phyloP scores from a whole-genome alignment of 2,329 filamentous ascomycete species.

The Penicillium sp. region DNA sequence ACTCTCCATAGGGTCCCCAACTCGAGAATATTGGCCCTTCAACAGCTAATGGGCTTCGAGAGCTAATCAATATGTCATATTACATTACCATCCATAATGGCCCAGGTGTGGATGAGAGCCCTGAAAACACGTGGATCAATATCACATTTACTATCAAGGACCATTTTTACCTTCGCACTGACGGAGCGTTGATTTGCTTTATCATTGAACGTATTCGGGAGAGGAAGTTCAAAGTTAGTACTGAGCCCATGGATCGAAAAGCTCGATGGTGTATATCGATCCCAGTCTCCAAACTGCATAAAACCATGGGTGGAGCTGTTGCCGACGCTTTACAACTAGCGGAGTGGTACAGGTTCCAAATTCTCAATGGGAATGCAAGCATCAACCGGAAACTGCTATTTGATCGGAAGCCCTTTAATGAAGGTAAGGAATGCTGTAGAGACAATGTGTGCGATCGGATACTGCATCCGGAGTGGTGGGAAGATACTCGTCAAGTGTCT shows the following conservation, averaged over 20 bases:
- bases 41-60: neutral
- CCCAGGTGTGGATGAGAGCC: neutral
- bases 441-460: neutral
- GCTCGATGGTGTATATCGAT: slow-evolving; percentile 1
- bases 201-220: slow-evolving; percentile 1
- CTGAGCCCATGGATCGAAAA: neutral
- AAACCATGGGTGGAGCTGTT: neutral
- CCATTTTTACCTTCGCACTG: neutral
- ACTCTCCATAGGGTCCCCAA: too few relatives aligned
- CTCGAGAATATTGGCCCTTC: neutral
- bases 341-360: slow-evolving; percentile 1
- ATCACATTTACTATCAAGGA: neutral
- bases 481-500: neutral
- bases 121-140: neutral
- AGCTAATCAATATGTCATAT: neutral
- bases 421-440: neutral
- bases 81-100: slow-evolving; percentile 1
- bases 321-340: neutral
- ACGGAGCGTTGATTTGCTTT: neutral
- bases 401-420: neutral
- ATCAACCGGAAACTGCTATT: slow-evolving; percentile 1
- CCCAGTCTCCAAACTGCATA: neutral
- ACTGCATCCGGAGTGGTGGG: neutral
- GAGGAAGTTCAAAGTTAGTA: neutral
- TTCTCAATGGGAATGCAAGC: slow-evolving; percentile 1